Base-by-base conservation (phyloP, 2,329 filamentous ascomycete genomes). In the Trichoderma asperellum region DNA sequence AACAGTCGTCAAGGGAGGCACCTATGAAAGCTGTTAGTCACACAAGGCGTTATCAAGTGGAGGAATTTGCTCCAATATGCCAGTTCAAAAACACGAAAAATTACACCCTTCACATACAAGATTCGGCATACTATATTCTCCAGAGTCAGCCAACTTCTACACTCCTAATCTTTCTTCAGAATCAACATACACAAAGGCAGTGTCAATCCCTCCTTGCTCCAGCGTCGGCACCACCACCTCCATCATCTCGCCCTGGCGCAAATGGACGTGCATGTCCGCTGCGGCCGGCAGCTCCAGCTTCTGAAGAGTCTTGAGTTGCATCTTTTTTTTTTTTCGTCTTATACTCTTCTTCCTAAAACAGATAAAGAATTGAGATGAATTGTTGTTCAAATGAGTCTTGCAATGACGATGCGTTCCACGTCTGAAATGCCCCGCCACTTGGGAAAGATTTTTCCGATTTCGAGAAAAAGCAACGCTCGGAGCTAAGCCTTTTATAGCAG, bases 191-290 rank as follows among this genome's bases (percentile, higher is more conserved):
- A 87, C 85, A 77, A 84, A 85, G 68, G 84, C 89, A 14, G 88
- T 88, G 76, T 91, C 87, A 72, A 91, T 88, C 61, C 90, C 91
- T 73, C 89, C 89, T 70, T 84, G 78, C 64, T 85, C 84, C 71
- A 87, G 78, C 21, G 82, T 83, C 47, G 84, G 84, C 56, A 81
- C 81, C 27, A 87, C 85, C 40, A 84, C 75, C 70, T 88, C 82
- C 85, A 90, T 89, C 83, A 89, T 86, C 70, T 86, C 82, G 24
- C 86, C 90, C 78, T 92, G 88, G 35, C 91, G 87, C 73, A 93
- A 82, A 79, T 93, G 91, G 74, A 92, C 90, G 74, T 90, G 88
- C 80, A 91, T 88, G 79, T 92, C 89, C 64, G 89, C 89, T 71
- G 88, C 83, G 27, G 89, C 84, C 61, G 88, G 88, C 74, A 92